Conservation (phyloP, 148 eudicot species). For the Rhododendron ovatum region DNA sequence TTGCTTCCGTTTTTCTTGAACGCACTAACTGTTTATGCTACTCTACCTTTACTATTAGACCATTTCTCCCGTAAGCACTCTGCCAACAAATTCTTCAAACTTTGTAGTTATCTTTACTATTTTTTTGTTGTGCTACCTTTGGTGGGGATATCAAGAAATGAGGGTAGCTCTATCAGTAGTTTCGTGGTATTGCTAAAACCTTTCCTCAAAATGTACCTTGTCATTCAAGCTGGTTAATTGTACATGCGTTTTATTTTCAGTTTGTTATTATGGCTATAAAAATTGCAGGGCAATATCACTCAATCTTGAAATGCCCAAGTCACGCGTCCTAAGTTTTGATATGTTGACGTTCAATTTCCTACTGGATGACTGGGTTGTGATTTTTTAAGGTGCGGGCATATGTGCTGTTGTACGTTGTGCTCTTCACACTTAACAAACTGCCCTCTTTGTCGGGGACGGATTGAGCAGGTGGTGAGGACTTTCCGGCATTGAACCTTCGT, state of each 20-base stretch:
- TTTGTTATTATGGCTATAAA: neutral
- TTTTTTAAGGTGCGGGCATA: slow-evolving; percentile 88
- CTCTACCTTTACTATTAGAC: neutral
- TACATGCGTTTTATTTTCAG: neutral
- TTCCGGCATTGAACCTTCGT: slow-evolving; percentile 57
- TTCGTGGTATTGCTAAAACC: neutral
- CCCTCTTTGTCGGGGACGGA: slow-evolving; percentile 77
- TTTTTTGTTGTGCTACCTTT: neutral
- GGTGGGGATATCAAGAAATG: slow-evolving; percentile 2
- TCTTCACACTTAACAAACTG: slow-evolving; percentile 78
- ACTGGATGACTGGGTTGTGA: neutral
- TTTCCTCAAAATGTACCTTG: neutral
- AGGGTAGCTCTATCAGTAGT: neutral
- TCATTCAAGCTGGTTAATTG: neutral
- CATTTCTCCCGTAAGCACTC: no score
- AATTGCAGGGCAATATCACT: neutral
- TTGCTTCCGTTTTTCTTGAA: neutral
- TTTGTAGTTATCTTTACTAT: neutral
- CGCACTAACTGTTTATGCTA: neutral
- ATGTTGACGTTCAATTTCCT: neutral
- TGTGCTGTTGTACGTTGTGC: slow-evolving; percentile 89
- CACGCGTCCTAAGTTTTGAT: neutral
- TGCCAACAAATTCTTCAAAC: neutral
- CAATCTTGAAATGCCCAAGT: neutral
- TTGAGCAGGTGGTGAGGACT: slow-evolving; percentile 79